Conservation (phyloP, 345 rosid species). For the Gossypioides kirkii region DNA sequence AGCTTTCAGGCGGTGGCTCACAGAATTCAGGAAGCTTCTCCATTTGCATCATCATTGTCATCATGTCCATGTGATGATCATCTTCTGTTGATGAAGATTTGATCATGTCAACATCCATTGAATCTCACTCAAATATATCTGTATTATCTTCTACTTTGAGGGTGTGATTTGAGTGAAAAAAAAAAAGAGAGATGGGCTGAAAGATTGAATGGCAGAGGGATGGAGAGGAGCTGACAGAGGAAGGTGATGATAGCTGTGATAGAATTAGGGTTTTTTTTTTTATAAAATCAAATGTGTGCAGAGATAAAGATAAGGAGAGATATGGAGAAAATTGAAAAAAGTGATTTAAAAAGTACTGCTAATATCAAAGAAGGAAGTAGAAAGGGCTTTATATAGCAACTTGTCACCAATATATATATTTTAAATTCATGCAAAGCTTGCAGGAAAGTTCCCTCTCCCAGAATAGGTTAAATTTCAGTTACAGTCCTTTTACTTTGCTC, state of each 20-base stretch:
- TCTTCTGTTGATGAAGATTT: slow-evolving; percentile 29
- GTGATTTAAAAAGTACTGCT: slow-evolving; percentile 5
- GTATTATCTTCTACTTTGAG: neutral
- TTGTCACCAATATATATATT: neutral
- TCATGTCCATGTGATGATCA: slow-evolving; percentile 32
- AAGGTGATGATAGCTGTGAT: slow-evolving; percentile 7
- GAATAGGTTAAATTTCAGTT: too few species aligned
- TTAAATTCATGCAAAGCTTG: slow-evolving; percentile 1
- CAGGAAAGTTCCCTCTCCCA: neutral
- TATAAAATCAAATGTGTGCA: slow-evolving; percentile 17
- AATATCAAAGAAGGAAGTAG: slow-evolving; percentile 11
- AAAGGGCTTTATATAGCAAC: slow-evolving; percentile 20
- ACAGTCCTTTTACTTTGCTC: too few species aligned
- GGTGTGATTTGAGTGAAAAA: neutral
- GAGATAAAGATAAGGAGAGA: slow-evolving; percentile 21
- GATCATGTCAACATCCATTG: slow-evolving; percentile 46
- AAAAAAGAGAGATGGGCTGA: slow-evolving; percentile 25
- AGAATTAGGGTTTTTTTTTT: slow-evolving; percentile 14
- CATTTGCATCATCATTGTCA: slow-evolving; percentile 67
- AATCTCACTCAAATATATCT: neutral
- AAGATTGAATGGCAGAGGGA: slow-evolving; percentile 23
- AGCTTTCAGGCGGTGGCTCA: slow-evolving; percentile 18
- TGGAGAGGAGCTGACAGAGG: slow-evolving; percentile 25
- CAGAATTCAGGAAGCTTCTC: slow-evolving; percentile 62
- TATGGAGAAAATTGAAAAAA: neutral